Evolutionary conservation across 2,329 filamentous ascomycete genomes (phyloP).

Genomic region (Graphiopsis chlorocephala): DNA sequence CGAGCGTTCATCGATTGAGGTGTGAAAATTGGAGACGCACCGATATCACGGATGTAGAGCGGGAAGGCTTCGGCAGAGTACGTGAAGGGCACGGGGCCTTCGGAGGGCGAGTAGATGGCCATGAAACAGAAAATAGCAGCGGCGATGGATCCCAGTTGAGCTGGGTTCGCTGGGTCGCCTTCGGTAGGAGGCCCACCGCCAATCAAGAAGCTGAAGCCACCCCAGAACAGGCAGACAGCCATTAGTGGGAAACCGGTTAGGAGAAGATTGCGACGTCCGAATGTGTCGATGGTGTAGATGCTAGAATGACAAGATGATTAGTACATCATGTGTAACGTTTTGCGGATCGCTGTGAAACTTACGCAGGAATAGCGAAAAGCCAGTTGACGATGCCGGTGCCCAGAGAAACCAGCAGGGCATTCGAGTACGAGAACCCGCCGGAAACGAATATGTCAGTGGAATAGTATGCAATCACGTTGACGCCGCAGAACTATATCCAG

Average conservation of each 20-base stretch:
- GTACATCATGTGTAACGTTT: background rate
- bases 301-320: background rate
- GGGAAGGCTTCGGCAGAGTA: slow-evolving; percentile 45
- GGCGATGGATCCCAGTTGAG: slow-evolving; percentile 38
- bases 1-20: too few relatives aligned
- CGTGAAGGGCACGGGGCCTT: slow-evolving; percentile 48
- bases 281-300: slow-evolving; percentile 44
- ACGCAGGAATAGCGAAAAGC: slow-evolving; percentile 23
- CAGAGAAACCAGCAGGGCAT: slow-evolving; percentile 32
- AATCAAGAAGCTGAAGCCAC: slow-evolving; percentile 41
- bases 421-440: slow-evolving; percentile 24
- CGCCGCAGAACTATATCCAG: slow-evolving; percentile 16
- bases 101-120: slow-evolving; percentile 37
- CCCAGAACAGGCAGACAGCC: slow-evolving; percentile 49
- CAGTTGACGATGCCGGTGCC: slow-evolving; percentile 34
- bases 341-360: background rate
- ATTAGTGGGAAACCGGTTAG: slow-evolving; percentile 46
- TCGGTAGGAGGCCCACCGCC: background rate
- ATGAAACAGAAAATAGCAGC: slow-evolving; percentile 35
- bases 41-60: slow-evolving; percentile 40
- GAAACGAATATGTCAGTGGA: slow-evolving; percentile 30
- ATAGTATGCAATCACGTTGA: slow-evolving; percentile 35
- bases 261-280: slow-evolving; percentile 44
- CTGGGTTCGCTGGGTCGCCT: slow-evolving; percentile 17
- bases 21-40: too few relatives aligned